Conservation (phyloP, 2,329 filamentous ascomycete species). For the Colletotrichum orbiculare region DNA sequence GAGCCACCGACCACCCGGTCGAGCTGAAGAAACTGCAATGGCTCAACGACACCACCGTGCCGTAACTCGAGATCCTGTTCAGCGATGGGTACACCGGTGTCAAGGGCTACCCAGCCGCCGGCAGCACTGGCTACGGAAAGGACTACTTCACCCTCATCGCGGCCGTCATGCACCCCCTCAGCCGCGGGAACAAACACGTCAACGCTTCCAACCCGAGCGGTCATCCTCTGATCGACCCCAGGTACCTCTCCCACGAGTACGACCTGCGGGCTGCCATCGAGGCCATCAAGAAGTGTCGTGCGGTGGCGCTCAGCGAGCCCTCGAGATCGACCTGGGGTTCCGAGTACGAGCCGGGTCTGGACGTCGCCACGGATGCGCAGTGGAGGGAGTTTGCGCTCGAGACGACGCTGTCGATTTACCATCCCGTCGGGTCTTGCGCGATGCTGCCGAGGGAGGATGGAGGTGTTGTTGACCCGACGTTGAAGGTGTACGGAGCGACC, state of each 20-base stretch:
- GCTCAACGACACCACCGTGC: constrained; percentile 45
- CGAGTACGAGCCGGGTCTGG: constrained; percentile 48
- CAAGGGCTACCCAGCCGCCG: constrained; percentile 47
- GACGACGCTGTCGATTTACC: constrained; percentile 44
- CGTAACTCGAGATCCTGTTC: constrained; percentile 56
- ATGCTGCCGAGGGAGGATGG: constrained; percentile 58
- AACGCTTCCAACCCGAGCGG: constrained; percentile 45
- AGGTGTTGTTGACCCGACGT: constrained; percentile 55
- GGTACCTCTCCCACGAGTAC: constrained; percentile 40
- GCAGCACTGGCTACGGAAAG: constrained; percentile 42
- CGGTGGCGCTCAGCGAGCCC: constrained; percentile 45
- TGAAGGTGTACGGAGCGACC: constrained; percentile 60
- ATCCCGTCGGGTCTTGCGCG: constrained; percentile 56
- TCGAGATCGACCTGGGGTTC: constrained; percentile 43
- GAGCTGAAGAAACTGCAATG: no score
- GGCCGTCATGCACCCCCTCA: constrained; percentile 45
- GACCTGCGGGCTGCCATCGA: constrained; percentile 43
- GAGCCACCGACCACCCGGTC: no score
- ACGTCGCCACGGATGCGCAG: constrained; percentile 35
- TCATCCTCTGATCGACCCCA: constrained; percentile 47
- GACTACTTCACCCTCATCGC: constrained; percentile 43
- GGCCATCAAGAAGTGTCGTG: constrained; percentile 45
- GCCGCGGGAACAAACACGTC: constrained; percentile 48
- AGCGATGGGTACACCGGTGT: constrained; percentile 56
- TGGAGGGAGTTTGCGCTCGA: constrained; percentile 37